These are phyloP conservation scores for Mycena crocata DNA, from an alignment of 768 basidiomycete species.

Conservation along the genomic window DNA sequence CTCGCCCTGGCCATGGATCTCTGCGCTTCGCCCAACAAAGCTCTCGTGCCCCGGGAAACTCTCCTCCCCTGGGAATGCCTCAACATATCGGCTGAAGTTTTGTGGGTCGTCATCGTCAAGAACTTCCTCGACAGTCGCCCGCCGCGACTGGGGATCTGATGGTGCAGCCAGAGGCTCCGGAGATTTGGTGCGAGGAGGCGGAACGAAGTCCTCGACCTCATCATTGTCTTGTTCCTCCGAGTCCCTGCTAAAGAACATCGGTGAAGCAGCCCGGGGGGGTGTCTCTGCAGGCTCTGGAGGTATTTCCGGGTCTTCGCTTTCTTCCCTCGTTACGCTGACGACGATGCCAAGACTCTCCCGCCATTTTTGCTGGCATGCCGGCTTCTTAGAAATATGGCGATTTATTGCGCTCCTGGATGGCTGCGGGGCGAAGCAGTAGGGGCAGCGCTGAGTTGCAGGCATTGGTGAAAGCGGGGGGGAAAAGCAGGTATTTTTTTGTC, in stretches of 20 bases:
- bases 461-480: neutral
- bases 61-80: neutral
- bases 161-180: neutral
- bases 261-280: neutral
- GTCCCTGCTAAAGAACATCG: neutral
- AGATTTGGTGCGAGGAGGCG: neutral
- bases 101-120: conserved; percentile 13
- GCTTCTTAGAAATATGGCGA: neutral
- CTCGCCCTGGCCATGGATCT: neutral
- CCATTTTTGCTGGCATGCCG: conserved; percentile 6
- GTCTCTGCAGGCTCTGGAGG: neutral
- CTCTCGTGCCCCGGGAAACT: conserved; percentile 2
- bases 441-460: too few species aligned
- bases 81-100: conserved; percentile 4
- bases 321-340: neutral
- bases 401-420: neutral
- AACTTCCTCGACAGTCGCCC: conserved; percentile 14
- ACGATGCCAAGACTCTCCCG: neutral
- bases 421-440: neutral
- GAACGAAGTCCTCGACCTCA: neutral
- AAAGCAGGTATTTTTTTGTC: neutral
- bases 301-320: neutral
- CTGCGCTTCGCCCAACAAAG: neutral
- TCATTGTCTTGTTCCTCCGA: neutral
- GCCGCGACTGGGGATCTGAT: neutral